Evolutionary conservation across 805 yeast genomes (phyloP).

Genomic region (Torulaspora franciscae): DNA sequence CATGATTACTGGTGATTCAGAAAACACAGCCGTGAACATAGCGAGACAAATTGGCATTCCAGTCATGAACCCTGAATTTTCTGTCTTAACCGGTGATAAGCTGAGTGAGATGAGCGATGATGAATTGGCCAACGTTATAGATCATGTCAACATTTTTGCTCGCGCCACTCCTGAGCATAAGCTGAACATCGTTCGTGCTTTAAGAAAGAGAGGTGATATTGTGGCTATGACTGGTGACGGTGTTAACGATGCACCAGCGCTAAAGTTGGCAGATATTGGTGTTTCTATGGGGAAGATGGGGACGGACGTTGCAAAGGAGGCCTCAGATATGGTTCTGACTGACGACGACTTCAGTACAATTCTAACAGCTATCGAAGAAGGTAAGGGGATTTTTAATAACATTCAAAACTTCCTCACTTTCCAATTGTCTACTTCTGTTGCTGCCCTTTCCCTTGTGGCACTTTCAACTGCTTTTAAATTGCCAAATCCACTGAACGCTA

Average conservation of each 20-base stretch:
- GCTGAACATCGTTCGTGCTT: conserved; percentile 80
- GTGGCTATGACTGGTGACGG: conserved; percentile 99
- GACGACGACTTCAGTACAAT: conserved; percentile 97
- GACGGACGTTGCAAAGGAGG: conserved; percentile 97
- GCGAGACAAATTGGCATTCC: conserved; percentile 91
- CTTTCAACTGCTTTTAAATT: conserved; percentile 79
- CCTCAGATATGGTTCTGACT: conserved; percentile 94
- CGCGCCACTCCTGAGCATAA: conserved; percentile 95
- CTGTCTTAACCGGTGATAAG: conserved; percentile 81
- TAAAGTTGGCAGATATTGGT: conserved; percentile 93
- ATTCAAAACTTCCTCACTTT: conserved; percentile 92
- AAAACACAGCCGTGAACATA: conserved; percentile 77
- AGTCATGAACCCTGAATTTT: conserved; percentile 51
- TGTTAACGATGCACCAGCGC: conserved; percentile 97
- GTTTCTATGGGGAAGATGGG: conserved; percentile 92
- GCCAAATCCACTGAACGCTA: conserved; percentile 93
- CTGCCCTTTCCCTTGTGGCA: conserved; percentile 87
- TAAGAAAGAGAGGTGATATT: conserved; percentile 85
- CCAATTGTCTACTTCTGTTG: conserved; percentile 93
- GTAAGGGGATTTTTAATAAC: conserved; percentile 93
- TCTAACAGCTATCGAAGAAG: conserved; percentile 90
- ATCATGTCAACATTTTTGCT: conserved; percentile 83
- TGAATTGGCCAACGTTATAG: conserved; percentile 68
- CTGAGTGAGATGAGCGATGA: conserved; percentile 70
- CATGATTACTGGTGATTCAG: conserved; percentile 96